A percentile compares a stretch with the other conserved stretches of the same genome.
phyloP scores from a whole-genome alignment of 2,329 filamentous ascomycete species.

The Claviceps pusilla region DNA sequence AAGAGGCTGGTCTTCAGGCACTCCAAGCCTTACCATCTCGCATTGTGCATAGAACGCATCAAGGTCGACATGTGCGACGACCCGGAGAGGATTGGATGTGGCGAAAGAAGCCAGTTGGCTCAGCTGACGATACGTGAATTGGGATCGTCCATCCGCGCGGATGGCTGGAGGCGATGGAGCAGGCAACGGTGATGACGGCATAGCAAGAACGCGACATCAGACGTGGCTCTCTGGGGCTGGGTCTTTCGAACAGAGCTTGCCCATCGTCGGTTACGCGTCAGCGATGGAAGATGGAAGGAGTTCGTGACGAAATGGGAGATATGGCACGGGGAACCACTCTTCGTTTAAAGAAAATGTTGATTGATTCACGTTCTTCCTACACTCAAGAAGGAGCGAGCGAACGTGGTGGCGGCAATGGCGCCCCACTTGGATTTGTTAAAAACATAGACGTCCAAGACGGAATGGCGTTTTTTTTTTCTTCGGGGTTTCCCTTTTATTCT shows the following conservation, averaged over 20 bases:
- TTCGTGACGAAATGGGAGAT: background rate
- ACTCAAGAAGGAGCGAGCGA: background rate
- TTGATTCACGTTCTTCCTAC: background rate
- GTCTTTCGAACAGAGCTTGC: background rate
- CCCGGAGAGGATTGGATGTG: constrained; percentile 62
- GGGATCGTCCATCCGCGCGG: constrained; percentile 34
- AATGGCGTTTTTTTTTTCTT: no score
- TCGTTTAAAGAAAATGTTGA: background rate
- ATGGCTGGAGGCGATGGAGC: constrained; percentile 15
- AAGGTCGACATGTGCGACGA: constrained; percentile 83
- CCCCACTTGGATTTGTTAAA: background rate
- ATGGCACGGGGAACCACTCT: background rate
- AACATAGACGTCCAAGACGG: no score
- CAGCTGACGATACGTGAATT: constrained; percentile 75
- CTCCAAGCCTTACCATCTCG: constrained; percentile 73
- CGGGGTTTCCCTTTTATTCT: no score
- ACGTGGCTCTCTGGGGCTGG: background rate
- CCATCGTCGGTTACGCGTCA: background rate
- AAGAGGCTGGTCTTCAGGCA: constrained; percentile 61
- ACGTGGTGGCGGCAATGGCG: background rate
- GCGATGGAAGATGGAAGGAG: background rate
- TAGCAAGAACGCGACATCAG: background rate
- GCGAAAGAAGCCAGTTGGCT: constrained; percentile 58
- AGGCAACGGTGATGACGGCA: constrained; percentile 3
- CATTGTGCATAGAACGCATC: constrained; percentile 98